Conservation (phyloP, 768 basidiomycete genomes). For the Cystofilobasidium ferigula region DNA sequence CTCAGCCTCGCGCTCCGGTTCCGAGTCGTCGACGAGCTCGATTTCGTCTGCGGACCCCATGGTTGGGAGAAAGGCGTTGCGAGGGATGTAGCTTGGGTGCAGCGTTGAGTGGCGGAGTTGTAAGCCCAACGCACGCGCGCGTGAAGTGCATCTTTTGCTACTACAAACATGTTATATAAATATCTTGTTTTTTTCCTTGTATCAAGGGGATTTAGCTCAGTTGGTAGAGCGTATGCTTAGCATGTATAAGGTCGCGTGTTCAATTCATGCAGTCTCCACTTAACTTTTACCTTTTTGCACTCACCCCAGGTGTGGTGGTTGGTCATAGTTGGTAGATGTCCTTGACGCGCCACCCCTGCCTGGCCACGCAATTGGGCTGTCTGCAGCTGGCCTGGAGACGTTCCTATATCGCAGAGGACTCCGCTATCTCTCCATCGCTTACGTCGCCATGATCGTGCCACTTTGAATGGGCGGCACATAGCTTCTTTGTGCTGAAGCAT, state of each 20-base stretch:
- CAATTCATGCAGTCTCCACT: slow-evolving; percentile 3
- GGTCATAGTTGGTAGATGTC: too few species aligned
- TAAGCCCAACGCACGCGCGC: neutral
- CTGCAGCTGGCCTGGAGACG: too few species aligned
- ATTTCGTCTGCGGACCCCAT: neutral
- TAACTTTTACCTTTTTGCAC: neutral
- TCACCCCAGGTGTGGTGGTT: too few species aligned
- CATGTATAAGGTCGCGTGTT: neutral
- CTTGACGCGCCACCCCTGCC: too few species aligned
- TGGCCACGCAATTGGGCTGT: too few species aligned
- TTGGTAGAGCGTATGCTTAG: too few species aligned
- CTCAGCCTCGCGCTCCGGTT: neutral
- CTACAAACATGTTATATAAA: neutral
- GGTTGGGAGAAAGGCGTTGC: neutral
- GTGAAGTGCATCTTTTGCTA: too few species aligned
- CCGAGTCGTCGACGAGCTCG: neutral
- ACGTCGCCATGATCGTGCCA: too few species aligned
- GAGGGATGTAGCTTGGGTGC: neutral
- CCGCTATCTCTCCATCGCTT: too few species aligned
- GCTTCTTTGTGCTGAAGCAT: too few species aligned
- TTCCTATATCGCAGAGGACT: too few species aligned
- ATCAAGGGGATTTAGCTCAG: slow-evolving; percentile 1
- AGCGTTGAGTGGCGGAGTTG: neutral
- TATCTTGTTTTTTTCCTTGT: neutral
- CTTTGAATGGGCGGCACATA: too few species aligned